Percentiles rank a stretch among this genome's conserved stretches.
Evolutionary conservation across 1,284 basidiomycete species (phyloP).

Genomic region (Cutaneotrichosporon arboriforme): DNA sequence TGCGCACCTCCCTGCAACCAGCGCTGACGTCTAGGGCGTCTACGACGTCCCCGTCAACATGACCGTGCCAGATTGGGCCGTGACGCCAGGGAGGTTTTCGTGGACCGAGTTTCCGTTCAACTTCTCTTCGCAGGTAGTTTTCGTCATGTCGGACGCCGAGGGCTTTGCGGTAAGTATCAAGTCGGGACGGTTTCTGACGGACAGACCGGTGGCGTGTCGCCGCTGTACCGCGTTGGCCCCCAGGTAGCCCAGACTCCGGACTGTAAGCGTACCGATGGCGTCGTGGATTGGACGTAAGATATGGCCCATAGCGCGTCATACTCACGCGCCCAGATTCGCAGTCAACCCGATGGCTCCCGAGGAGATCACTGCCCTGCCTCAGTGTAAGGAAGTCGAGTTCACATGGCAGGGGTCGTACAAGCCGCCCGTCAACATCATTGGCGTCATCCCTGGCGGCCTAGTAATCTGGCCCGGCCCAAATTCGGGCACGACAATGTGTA

Average conservation of each 20-base stretch:
- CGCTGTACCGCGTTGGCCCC: slow-evolving; percentile 24
- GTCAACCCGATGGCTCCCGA: slow-evolving; percentile 1
- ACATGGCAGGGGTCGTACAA: slow-evolving; percentile 24
- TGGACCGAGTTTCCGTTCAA: slow-evolving; percentile 35
- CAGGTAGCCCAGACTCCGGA: slow-evolving; percentile 6
- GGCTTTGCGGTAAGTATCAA: slow-evolving; percentile 34
- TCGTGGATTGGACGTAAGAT: slow-evolving; percentile 1
- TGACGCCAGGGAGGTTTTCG: slow-evolving; percentile 19
- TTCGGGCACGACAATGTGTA: background rate
- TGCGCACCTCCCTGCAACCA: slow-evolving; percentile 22
- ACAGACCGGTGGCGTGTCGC: slow-evolving; percentile 38
- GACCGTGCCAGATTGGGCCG: slow-evolving; percentile 27
- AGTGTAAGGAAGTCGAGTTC: slow-evolving; percentile 33
- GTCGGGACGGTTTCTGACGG: background rate
- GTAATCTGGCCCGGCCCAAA: slow-evolving; percentile 14
- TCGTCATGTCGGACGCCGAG: slow-evolving; percentile 40
- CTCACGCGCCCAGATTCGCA: background rate
- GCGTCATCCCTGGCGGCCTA: slow-evolving; percentile 40
- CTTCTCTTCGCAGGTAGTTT: slow-evolving; percentile 23
- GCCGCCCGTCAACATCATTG: slow-evolving; percentile 32
- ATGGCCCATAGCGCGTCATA: background rate
- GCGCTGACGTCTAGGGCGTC: slow-evolving; percentile 24
- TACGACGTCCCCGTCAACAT: slow-evolving; percentile 36
- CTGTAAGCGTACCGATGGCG: slow-evolving; percentile 23
- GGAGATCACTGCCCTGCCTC: slow-evolving; percentile 4